Base-by-base conservation (phyloP, 345 rosid species). In the Physaria fendleri region DNA sequence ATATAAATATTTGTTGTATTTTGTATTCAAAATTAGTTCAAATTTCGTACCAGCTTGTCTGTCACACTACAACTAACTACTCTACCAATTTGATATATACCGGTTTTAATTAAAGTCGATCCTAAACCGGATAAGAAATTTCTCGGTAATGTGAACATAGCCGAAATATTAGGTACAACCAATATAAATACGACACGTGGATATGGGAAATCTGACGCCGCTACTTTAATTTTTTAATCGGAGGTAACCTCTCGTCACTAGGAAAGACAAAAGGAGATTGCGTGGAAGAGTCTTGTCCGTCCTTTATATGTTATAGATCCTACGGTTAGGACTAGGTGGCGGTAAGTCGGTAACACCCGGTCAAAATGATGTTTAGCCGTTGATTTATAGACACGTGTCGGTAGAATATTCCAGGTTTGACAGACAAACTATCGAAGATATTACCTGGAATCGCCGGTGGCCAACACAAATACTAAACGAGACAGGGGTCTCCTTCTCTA, bases 371-470 rank as follows among this genome's bases (percentile, higher is more conserved):
- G 18, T 54, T 10, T 54, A 52, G 43, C 66, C 78, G 59, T 77
- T 39, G 75, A 59, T 49, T 14, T n/a, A 28, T 9, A 5, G 62
- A 78, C 78, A 77, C 82, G 82, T 73, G 77, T 71, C 71, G 30
- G 50, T 56, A 7, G n/a, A n/a, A n/a, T n/a, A n/a, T n/a, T n/a
- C n/a, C n/a, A n/a, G 30, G 11, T 37, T 5, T 50, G 76, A 69
- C 84, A 80, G 79, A 82, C 57, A 59, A 77, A 66, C 69, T 68
- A 64, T 55, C 65, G 33, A 65, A 8, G 64, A 56, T 64, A 58
- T 83, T 74, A 80, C 88, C 85, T 85, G 90, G 79, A 78, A 76
- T 66, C 78, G 81, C 88, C 90, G 80, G 88, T 79, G 69, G 48
- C 85, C 90, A 83, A 76, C 79, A n/a, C 76, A 55, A 47, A 76